Conservation (phyloP, 2,329 filamentous ascomycete species). For the Leptosphaerulina australis region DNA sequence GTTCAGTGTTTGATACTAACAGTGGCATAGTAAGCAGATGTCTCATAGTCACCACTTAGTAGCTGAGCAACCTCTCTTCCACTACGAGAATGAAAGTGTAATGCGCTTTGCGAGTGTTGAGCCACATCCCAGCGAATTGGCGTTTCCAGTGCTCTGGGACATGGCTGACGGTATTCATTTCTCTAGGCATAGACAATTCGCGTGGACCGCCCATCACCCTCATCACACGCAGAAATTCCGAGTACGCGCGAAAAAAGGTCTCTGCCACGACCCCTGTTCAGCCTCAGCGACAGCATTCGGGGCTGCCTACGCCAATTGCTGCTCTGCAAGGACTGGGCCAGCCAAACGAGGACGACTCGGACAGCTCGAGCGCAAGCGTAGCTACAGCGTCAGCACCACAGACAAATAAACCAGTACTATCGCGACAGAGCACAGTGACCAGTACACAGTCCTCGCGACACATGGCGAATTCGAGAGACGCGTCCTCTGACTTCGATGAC, state of each 20-base stretch:
- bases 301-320: conserved; percentile 13
- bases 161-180: conserved; percentile 7
- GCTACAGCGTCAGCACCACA: conserved; percentile 22
- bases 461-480: conserved; percentile 40
- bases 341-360: conserved; percentile 30
- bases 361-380: conserved; percentile 22
- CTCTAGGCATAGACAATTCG: conserved; percentile 53
- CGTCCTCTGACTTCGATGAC: conserved; percentile 41
- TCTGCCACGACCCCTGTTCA: conserved; percentile 18
- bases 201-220: conserved; percentile 59
- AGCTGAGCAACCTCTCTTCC: background rate
- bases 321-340: conserved; percentile 27
- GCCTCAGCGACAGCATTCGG: conserved; percentile 13
- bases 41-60: background rate
- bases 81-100: background rate
- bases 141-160: conserved; percentile 3
- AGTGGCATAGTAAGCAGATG: conserved; percentile 12
- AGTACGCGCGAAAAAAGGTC: conserved; percentile 41
- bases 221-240: conserved; percentile 52
- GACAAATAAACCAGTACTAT: conserved; percentile 22
- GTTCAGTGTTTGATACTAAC: conserved; percentile 13
- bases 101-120: conserved; percentile 1
- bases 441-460: conserved; percentile 26
- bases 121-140: background rate
- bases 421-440: conserved; percentile 30